Percentiles rank a stretch among this genome's conserved stretches.
These are phyloP conservation scores for Scheffersomyces amazonensis DNA, from an alignment of 805 yeast species.

Conservation along the genomic window DNA sequence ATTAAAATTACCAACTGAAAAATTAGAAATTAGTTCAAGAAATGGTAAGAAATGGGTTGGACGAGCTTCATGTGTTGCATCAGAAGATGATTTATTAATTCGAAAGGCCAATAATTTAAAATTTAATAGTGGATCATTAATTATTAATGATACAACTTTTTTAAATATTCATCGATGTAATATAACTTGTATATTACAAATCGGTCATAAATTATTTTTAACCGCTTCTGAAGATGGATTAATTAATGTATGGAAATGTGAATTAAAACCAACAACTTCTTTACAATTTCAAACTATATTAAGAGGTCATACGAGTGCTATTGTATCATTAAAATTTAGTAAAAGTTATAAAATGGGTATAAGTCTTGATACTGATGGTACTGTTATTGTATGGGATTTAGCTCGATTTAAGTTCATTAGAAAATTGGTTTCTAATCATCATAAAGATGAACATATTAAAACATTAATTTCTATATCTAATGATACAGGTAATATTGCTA, in stretches of 20 bases:
- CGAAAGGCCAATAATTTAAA: conserved; percentile 23
- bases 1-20: conserved; percentile 36
- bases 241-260: conserved; percentile 56
- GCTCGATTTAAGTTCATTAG: conserved; percentile 51
- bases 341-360: conserved; percentile 53
- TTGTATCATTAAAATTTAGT: conserved; percentile 48
- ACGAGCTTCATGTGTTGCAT: conserved; percentile 36
- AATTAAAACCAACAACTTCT: conserved; percentile 19
- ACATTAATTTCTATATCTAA: conserved; percentile 45
- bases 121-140: conserved; percentile 26
- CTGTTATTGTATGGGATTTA: conserved; percentile 63
- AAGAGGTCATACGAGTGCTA: conserved; percentile 55
- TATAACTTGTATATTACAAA: conserved; percentile 38
- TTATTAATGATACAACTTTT: conserved; percentile 42
- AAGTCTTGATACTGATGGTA: conserved; percentile 55
- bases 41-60: conserved; percentile 49
- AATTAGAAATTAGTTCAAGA: conserved; percentile 43
- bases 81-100: conserved; percentile 35
- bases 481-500: conserved; percentile 53
- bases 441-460: conserved; percentile 13
- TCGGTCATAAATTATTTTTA: conserved; percentile 41
- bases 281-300: conserved; percentile 44
- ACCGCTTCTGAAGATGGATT: conserved; percentile 59
- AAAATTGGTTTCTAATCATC: conserved; percentile 16
- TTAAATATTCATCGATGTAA: conserved; percentile 39